Percentiles rank a stretch among this genome's conserved stretches.
Evolutionary conservation across 2,329 filamentous ascomycete species (phyloP).

Genomic region (Metarhizium anisopliae): DNA sequence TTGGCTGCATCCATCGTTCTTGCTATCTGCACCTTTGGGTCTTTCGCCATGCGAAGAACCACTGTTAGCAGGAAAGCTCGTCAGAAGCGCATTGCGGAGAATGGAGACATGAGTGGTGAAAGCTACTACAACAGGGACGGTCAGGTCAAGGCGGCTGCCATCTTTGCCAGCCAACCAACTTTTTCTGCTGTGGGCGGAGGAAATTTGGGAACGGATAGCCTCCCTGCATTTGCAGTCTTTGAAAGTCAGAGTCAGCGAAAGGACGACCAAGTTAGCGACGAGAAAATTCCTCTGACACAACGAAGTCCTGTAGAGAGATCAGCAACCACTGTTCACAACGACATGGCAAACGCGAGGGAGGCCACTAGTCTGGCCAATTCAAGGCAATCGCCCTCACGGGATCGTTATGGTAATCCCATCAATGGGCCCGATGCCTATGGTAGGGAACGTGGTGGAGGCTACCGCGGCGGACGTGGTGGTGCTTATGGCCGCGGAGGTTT

Average conservation of each 20-base stretch:
- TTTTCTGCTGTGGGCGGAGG: conserved; percentile 48
- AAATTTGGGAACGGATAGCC: conserved; percentile 39
- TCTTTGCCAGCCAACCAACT: conserved; percentile 43
- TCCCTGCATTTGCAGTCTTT: conserved; percentile 53
- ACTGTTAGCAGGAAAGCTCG: conserved; percentile 87
- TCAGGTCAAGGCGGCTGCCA: conserved; percentile 38
- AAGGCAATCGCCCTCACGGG: conserved; percentile 36
- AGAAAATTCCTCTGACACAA: conserved; percentile 61
- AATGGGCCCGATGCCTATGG: conserved; percentile 21
- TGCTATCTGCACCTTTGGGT: conserved; percentile 71
- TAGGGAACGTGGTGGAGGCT: conserved; percentile 28
- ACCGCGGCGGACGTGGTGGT: conserved; percentile 34
- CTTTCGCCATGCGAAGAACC: conserved; percentile 90
- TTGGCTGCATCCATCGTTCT: conserved; percentile 82
- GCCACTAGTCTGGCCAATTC: conserved; percentile 23
- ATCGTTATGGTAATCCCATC: conserved; percentile 57
- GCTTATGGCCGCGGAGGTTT: conserved; percentile 44
- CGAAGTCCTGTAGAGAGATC: conserved; percentile 52
- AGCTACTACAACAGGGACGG: conserved; percentile 75
- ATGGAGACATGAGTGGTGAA: conserved; percentile 94
- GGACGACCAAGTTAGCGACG: conserved; percentile 55
- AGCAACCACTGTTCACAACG: conserved; percentile 31
- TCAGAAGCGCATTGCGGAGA: conserved; percentile 83
- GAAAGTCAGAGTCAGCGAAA: conserved; percentile 59
- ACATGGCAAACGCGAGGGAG: conserved; percentile 26